phyloP scores from a whole-genome alignment of 192 early-diverging fungal genomes.

The Podila clonocystis region DNA sequence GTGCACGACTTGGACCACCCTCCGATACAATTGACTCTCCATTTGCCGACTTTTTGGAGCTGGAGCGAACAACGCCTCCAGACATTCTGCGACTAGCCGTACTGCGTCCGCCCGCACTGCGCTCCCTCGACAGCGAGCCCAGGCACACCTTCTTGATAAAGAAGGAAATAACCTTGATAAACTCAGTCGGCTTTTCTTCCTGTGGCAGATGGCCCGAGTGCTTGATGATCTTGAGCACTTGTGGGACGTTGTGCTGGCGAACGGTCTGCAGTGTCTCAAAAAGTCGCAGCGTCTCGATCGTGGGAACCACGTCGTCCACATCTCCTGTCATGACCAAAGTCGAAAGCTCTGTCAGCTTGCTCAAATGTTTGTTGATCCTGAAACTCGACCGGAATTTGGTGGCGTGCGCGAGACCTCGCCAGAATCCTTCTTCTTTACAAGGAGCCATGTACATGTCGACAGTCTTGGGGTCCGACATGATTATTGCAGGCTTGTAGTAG shows the following conservation, averaged over 20 bases:
- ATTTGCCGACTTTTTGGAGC: constrained; percentile 12
- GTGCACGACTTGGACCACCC: not conserved
- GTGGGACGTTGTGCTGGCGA: constrained; percentile 21
- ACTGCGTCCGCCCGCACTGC: constrained; percentile 4
- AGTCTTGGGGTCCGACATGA: constrained; percentile 19
- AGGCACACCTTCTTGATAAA: constrained; percentile 40
- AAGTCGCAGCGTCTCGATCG: constrained; percentile 28
- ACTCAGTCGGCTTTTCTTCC: constrained; percentile 27
- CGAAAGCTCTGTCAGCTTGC: constrained; percentile 24
- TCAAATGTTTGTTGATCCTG: constrained; percentile 19
- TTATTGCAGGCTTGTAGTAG: constrained; percentile 30
- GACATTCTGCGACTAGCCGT: constrained; percentile 4
- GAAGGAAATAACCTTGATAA: constrained; percentile 35
- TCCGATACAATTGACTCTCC: not conserved
- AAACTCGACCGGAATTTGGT: constrained; percentile 17
- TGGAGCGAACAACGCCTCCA: not conserved
- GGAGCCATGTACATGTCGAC: constrained; percentile 33
- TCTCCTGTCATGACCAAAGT: constrained; percentile 43
- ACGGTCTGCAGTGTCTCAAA: constrained; percentile 28
- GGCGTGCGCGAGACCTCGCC: constrained; percentile 30
- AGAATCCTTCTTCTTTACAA: constrained; percentile 24
- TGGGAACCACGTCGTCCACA: constrained; percentile 36
- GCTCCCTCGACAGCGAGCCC: constrained; percentile 21
- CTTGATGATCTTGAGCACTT: constrained; percentile 42
- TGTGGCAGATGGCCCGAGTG: constrained; percentile 37